These are phyloP conservation scores for Talaromyces sp. DNA, from an alignment of 2,329 filamentous ascomycete genomes.

Conservation along the genomic window DNA sequence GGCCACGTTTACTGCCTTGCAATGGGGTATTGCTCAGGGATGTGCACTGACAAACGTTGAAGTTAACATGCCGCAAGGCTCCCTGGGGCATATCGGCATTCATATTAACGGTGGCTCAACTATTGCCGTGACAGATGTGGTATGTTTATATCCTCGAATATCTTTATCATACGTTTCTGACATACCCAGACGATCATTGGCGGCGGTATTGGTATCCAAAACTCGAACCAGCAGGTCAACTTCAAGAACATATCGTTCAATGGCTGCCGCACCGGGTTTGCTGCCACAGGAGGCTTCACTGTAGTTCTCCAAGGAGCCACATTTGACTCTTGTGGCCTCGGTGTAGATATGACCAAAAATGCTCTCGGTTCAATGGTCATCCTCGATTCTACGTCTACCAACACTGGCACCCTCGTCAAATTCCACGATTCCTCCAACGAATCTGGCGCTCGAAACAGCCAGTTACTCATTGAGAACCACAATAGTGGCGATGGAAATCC, in stretches of 20 bases:
- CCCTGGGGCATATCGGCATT: constrained; percentile 30
- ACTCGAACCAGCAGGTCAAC: constrained; percentile 29
- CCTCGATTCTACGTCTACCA: constrained; percentile 13
- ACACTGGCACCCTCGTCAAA: constrained; percentile 12
- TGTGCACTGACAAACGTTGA: constrained; percentile 33
- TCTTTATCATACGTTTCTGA: not conserved
- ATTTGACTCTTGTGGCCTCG: constrained; percentile 15
- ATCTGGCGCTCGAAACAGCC: constrained; percentile 25
- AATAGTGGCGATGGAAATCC: constrained; percentile 17
- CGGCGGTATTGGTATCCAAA: constrained; percentile 24
- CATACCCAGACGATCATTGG: constrained; percentile 17
- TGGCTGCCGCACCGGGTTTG: constrained; percentile 53
- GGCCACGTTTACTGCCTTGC: constrained; percentile 26
- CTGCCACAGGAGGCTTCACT: constrained; percentile 32
- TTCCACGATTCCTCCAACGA: constrained; percentile 17
- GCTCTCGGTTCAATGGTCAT: constrained; percentile 14
- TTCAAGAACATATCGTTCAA: constrained; percentile 51
- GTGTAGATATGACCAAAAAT: constrained; percentile 11
- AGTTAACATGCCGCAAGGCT: constrained; percentile 31
- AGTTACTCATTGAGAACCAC: constrained; percentile 26
- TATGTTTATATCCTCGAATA: constrained; percentile 13
- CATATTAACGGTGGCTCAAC: constrained; percentile 14
- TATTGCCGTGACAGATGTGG: constrained; percentile 16
- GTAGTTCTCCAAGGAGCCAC: constrained; percentile 19
- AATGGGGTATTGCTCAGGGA: constrained; percentile 36